Percentiles rank a stretch among this genome's conserved stretches.
These are phyloP conservation scores for Bidens hawaiensis DNA, from an alignment of 140 eudicot genomes.

Conservation along the genomic window DNA sequence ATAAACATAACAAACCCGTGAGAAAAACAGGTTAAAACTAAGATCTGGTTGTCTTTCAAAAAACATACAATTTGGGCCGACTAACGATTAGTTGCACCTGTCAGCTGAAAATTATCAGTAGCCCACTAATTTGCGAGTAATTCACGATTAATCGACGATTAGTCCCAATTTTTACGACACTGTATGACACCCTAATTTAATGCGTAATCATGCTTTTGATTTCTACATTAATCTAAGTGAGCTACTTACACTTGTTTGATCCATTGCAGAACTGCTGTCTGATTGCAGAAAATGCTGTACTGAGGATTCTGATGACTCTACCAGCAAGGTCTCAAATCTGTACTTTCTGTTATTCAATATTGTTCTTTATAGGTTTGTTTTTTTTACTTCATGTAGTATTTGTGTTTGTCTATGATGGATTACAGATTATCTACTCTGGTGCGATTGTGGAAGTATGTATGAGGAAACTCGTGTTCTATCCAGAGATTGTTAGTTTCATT, in stretches of 20 bases:
- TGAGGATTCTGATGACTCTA: conserved; percentile 91
- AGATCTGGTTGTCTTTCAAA: too few relatives aligned
- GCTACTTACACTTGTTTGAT: conserved; percentile 13
- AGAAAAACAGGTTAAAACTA: too few relatives aligned
- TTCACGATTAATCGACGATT: too few relatives aligned
- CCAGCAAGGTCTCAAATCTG: conserved; percentile 62
- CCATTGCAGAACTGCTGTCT: conserved; percentile 66
- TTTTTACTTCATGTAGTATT: not conserved
- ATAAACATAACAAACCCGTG: too few relatives aligned
- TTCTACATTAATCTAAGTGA: not conserved
- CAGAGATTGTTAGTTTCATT: conserved; percentile 85
- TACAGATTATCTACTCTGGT: conserved; percentile 79
- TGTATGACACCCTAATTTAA: too few relatives aligned
- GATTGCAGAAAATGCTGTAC: conserved; percentile 86
- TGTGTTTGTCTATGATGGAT: conserved; percentile 12
- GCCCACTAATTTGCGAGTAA: too few relatives aligned
- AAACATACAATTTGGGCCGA: too few relatives aligned
- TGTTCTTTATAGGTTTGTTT: not conserved
- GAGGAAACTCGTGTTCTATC: conserved; percentile 95
- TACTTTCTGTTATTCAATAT: conserved; percentile 15
- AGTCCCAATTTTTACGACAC: too few relatives aligned
- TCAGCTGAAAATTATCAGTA: too few relatives aligned
- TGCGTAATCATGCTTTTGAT: not conserved
- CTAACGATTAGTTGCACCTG: too few relatives aligned
- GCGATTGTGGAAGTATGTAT: conserved; percentile 83